Conservation (phyloP, 2,329 filamentous ascomycete species). For the Diplocarpon rosae region DNA sequence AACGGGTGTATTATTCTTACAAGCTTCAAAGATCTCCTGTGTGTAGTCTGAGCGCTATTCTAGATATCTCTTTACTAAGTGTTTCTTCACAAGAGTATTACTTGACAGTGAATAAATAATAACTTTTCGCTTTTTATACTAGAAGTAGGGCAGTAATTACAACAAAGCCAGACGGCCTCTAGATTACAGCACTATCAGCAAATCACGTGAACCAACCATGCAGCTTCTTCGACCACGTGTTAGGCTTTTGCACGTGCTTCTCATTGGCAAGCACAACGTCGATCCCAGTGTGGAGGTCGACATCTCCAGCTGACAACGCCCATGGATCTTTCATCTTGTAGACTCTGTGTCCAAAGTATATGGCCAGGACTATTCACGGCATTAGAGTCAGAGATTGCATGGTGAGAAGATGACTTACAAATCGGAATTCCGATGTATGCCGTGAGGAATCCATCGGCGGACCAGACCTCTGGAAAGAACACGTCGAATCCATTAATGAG, state of each 20-base stretch:
- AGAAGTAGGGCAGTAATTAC: too few relatives aligned
- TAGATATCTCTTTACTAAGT: too few relatives aligned
- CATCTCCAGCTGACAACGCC: conserved; percentile 35
- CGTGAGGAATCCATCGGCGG: conserved; percentile 44
- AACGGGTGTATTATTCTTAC: too few relatives aligned
- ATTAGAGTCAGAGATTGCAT: background rate
- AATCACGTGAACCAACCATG: conserved; percentile 14
- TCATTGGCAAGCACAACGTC: conserved; percentile 27
- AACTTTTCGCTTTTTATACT: too few relatives aligned
- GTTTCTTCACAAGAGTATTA: too few relatives aligned
- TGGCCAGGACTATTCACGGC: conserved; percentile 30
- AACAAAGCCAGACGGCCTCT: too few relatives aligned
- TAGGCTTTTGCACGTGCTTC: conserved; percentile 6
- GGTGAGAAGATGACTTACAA: conserved; percentile 22
- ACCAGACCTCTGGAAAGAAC: conserved; percentile 50
- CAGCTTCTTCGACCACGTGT: conserved; percentile 14
- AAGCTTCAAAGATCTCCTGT: too few relatives aligned
- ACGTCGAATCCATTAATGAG: conserved; percentile 55
- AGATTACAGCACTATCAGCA: background rate
- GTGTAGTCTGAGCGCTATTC: too few relatives aligned
- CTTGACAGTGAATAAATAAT: too few relatives aligned
- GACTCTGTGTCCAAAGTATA: conserved; percentile 43
- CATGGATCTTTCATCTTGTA: conserved; percentile 37
- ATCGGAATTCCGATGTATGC: conserved; percentile 56
- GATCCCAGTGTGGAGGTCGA: conserved; percentile 43